Percentiles rank a stretch among this genome's conserved stretches.
Conservation (phyloP, 1,284 basidiomycete species). For the Irpex sp. region DNA sequence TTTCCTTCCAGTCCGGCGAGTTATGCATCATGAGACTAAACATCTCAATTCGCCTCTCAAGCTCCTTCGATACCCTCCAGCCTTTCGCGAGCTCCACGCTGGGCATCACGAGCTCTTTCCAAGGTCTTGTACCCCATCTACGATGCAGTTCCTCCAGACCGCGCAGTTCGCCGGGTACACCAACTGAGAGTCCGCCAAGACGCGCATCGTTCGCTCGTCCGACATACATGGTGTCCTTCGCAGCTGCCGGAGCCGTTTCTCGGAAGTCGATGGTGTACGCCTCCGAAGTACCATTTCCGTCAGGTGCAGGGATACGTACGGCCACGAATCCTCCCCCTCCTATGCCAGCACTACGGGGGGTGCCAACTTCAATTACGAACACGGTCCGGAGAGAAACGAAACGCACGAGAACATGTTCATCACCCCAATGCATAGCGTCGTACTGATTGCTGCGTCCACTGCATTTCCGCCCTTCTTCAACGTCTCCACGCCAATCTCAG, state of each 20-base stretch:
- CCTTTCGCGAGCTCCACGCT: constrained; percentile 72
- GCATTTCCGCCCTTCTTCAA: constrained; percentile 87
- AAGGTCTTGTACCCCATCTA: constrained; percentile 77
- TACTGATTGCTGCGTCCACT: constrained; percentile 82
- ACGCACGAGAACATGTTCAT: constrained; percentile 86
- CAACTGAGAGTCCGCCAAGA: constrained; percentile 80
- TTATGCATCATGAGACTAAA: constrained; percentile 65
- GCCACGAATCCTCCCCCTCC: constrained; percentile 94
- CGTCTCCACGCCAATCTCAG: constrained; percentile 74
- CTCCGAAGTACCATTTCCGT: constrained; percentile 41
- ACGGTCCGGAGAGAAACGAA: neutral
- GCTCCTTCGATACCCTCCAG: constrained; percentile 74
- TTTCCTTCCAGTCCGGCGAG: constrained; percentile 73
- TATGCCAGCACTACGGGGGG: constrained; percentile 60
- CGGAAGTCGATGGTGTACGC: constrained; percentile 85
- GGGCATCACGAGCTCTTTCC: constrained; percentile 76
- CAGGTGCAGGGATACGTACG: constrained; percentile 67
- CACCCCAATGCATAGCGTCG: constrained; percentile 82
- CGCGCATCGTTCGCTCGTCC: constrained; percentile 45
- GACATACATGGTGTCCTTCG: constrained; percentile 76
- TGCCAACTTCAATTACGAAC: neutral
- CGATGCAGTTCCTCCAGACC: constrained; percentile 80
- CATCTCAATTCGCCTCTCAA: constrained; percentile 65
- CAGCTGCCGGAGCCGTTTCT: constrained; percentile 75
- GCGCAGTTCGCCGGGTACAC: constrained; percentile 83